Percentiles rank a stretch among this genome's conserved stretches.
Conservation (phyloP, 805 yeast genomes). For the Myxozyma geophila region DNA sequence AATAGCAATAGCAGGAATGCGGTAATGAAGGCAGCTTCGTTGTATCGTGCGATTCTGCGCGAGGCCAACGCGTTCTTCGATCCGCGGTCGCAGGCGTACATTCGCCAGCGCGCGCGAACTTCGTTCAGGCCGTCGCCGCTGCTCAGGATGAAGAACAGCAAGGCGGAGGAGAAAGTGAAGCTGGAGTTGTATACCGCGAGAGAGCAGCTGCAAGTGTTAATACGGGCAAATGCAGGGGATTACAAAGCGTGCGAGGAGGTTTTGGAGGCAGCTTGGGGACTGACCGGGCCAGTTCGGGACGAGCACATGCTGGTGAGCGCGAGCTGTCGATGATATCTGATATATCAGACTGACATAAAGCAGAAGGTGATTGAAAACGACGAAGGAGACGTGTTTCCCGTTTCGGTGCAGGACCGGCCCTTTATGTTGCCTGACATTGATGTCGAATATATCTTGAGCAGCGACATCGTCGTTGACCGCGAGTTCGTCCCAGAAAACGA, state of each 20-base stretch:
- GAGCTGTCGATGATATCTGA: background rate
- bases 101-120: slow-evolving; percentile 4
- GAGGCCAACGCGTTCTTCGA: slow-evolving; percentile 20
- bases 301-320: background rate
- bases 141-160: too few relatives aligned
- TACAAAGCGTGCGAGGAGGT: slow-evolving; percentile 1
- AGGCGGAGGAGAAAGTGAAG: too few relatives aligned
- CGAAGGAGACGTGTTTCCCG: slow-evolving; percentile 2
- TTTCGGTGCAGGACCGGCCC: background rate
- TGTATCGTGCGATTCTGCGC: slow-evolving; percentile 3
- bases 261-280: slow-evolving; percentile 14
- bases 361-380: background rate
- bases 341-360: background rate
- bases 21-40: background rate
- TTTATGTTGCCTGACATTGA: background rate
- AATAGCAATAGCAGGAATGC: background rate
- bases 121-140: slow-evolving; percentile 1
- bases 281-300: background rate
- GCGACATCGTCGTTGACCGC: background rate
- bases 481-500: too few relatives aligned
- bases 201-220: background rate
- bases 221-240: slow-evolving; percentile 11
- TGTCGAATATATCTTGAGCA: background rate
- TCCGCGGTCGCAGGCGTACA: slow-evolving; percentile 3
- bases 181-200: background rate